Evolutionary conservation across 169 alveolate genomes (phyloP), one percentile per base, ranked within the genome.

Genomic region (Eimeria falciformis): DNA sequence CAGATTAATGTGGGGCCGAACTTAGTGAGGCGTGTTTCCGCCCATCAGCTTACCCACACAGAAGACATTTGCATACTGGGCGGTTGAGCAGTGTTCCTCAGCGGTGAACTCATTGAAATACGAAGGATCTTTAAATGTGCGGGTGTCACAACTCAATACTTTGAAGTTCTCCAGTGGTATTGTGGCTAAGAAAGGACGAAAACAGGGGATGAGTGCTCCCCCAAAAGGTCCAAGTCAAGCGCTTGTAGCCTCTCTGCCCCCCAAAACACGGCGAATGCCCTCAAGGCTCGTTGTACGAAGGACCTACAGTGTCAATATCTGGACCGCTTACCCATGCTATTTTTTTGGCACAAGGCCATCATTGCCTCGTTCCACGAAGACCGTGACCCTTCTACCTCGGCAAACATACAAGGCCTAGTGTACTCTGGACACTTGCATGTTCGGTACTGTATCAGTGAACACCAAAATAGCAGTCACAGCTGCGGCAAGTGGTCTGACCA

Each of bases 351-450:
- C 25, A 81, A 68, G 56, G 55, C 77, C 90, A 81, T 81, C 90
- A 81, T 81, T n/a, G 33, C 37, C 56, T 81, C 77, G 56, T 81
- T 81, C 90, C 90, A 81, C 55, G 56, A 81, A 58, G 75, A 81
- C 55, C 90, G 90, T 33, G 90, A 56, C 21, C 77, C 75, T 81
- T 81, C 90, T 81, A 75, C 90, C 77, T 81, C 90, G 11, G 73
- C 90, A 33, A 56, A 40, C 45, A 46, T 29, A 37, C 90, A 81
- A 9, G 90, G 90, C 40, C 90, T 55, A 27, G 90, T 81, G 43
- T 81, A 81, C 25, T 71, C 27, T 53, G 90, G 90, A 46, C 90
- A 81, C 17, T 65, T 81, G 77, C 90, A 81, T 0, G 90, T 81
- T 40, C 62, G 45, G 58, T 81, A 56, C 90, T 81, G 90, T 47